Evolutionary conservation across 2,329 filamentous ascomycete species (phyloP), one percentile per base, ranked within the genome.

Genomic region (Talaromyces marneffei): DNA sequence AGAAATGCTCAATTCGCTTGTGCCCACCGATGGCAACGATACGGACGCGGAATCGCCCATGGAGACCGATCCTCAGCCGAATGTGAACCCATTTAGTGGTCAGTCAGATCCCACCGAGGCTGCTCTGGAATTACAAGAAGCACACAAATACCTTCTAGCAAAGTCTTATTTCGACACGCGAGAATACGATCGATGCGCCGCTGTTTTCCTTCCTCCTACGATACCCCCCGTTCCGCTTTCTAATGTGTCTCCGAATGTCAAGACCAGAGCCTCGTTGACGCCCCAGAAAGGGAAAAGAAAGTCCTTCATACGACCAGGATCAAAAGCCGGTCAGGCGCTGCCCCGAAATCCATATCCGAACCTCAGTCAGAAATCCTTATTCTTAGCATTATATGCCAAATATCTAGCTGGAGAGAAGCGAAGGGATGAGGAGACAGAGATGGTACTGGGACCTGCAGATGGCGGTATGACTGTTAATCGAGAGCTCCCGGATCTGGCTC

Each of bases 161-260:
- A 97, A 97, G 74, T 89, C 93, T 0, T 88, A 95, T 67, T 97
- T 97, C 72, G 93, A 97, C 75, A 96, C 92, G 68, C 89, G 91
- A 67, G 94, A 99, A 73, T 97, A 88, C 70, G 93, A 97, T 71
- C 90, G 94, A 65, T 97, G 93, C 74, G 90, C 93, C 31, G 89
- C 91, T 57, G 88, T 95, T 40, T 95, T 96, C 70, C 81, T 96
- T 1, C 90, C 91, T n/a, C 85, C 91, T 65, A 84, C 87, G n/a
- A 81, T 90, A 35, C 82, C 91, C n/a, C 83, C 88, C 31, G 84
- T 86, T 63, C 80, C 90, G 48, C 75, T 89, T 4, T 71, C 73
- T 2, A 63, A 71, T 9, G 67, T 70, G 65, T 69, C 71, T 44
- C 71, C 71, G 65, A 71, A 71, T 50, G 68, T 74, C 70, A 77